Evolutionary conservation across 2,329 filamentous ascomycete genomes (phyloP), one percentile per base, ranked within the genome.

Genomic region (Pseudocercospora musae): DNA sequence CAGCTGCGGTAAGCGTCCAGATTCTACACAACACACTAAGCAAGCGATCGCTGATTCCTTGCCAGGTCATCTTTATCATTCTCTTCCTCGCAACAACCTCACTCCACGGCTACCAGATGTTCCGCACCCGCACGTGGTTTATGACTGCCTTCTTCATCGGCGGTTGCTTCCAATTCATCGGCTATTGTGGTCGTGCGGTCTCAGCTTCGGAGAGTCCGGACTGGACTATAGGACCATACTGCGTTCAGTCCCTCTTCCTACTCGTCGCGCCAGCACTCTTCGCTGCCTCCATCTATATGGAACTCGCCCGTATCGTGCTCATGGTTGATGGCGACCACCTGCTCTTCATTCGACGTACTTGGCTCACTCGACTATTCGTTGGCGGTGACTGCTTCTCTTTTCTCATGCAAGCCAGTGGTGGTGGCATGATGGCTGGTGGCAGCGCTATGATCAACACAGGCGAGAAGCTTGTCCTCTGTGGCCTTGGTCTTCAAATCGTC

Each of bases 141-240:
- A 80, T 83, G 67, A 78, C 81, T 1, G 79, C 83, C 0, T 81
- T 85, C 50, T 65, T 81, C 5, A 70, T 85, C n/a, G 82, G 82
- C n/a, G 80, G 80, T 20, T 59, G 79, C n/a, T 59, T 84, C 69
- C 81, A 85, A 67, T 71, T 75, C 0, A 74, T 85, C 20, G 84
- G 84, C 15, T 85, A 85, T 67, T 70, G 82, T 42, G 81, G 79
- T 11, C 80, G 84, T 58, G 73, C 79, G 4, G 66, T 82, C 21
- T 80, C 80, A 0, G 73, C 76, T 0, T 57, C 66, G 0, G 71
- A 82, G 53, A 74, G 76, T n/a, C 78, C 78, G 1, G 74, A 64
- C 13, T 66, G 77, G 60, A 78, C 78, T 1, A 74, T 79, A 57
- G 69, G 69, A 0, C 71, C 76, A 0, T 82, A 77, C 69, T 76